These are phyloP conservation scores for Citrullus mucosospermus DNA, from an alignment of 306 rosid genomes.

Conservation along the genomic window DNA sequence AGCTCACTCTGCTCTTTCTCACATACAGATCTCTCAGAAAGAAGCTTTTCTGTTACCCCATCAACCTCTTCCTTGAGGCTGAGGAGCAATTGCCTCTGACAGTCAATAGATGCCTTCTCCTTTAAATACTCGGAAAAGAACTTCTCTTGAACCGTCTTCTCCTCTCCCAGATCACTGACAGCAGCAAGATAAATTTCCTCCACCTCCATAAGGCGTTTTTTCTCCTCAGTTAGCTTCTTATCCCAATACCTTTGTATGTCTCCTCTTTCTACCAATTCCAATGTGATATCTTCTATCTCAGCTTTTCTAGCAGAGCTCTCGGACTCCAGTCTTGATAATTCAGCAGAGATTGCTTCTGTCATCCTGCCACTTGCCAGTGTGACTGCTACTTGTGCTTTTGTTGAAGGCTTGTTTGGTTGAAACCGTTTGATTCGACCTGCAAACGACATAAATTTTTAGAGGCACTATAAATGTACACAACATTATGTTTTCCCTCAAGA, in stretches of 20 bases:
- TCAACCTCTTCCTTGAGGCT: slow-evolving; percentile 64
- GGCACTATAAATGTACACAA: neutral
- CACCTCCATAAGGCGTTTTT: slow-evolving; percentile 45
- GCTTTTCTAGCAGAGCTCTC: slow-evolving; percentile 46
- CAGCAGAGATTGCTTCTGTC: slow-evolving; percentile 40
- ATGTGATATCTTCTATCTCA: slow-evolving; percentile 49
- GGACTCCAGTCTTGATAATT: slow-evolving; percentile 52
- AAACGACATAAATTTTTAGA: slow-evolving; percentile 10
- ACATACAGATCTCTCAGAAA: slow-evolving; percentile 38
- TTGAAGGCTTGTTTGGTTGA: slow-evolving; percentile 81
- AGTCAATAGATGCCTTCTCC: slow-evolving; percentile 66
- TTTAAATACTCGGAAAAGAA: slow-evolving; percentile 34
- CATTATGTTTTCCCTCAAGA: neutral
- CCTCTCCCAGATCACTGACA: slow-evolving; percentile 41
- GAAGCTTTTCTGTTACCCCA: slow-evolving; percentile 63
- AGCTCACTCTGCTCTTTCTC: slow-evolving; percentile 45
- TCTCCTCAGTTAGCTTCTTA: slow-evolving; percentile 44
- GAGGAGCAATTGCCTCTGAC: slow-evolving; percentile 69
- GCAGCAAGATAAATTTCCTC: slow-evolving; percentile 49
- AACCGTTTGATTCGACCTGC: slow-evolving; percentile 87
- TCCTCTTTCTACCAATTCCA: slow-evolving; percentile 65
- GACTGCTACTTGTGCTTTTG: slow-evolving; percentile 81
- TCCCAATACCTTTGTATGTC: slow-evolving; percentile 72
- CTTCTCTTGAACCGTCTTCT: slow-evolving; percentile 45
- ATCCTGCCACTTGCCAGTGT: slow-evolving; percentile 72